Evolutionary conservation across 345 rosid genomes (phyloP), one percentile per base, ranked within the genome.

Genomic region (Stellera chamaejasme): DNA sequence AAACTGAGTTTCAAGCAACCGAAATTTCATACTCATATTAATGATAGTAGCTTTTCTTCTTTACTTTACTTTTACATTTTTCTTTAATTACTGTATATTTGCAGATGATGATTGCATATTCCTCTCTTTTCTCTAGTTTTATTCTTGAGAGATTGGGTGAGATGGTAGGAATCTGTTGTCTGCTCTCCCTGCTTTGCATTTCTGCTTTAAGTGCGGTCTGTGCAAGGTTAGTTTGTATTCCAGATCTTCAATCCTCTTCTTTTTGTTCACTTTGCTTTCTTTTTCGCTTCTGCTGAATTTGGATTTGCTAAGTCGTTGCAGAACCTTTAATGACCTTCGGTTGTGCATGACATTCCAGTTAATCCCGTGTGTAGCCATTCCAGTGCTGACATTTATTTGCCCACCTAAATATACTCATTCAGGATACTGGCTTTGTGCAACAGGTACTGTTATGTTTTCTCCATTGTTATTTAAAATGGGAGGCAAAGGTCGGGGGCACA

Each of bases 81-180:
- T 54, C 49, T 66, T 66, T 32, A 32, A 32, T 50, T 53, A 39
- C 43, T 61, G 25, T 39, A 59, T 46, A 57, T 62, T 57, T 73
- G 93, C 93, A 87, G 97, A 81, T 80, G 80, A 79, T 82, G 93
- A 76, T 82, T 64, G 93, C 96, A 43, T 84, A 78, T 78, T 75
- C 93, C 28, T 84, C 96, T 10, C 80, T 90, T 64, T 77, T 84
- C 81, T 87, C 95, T 62, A 75, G 87, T 79, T 84, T 87, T 78
- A 16, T 87, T 56, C 83, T 81, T 61, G 97, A 90, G 81, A 87
- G 93, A 71, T 81, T 77, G 54, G 96, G 90, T 46, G 76, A 75
- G 56, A 72, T 50, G 68, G 65, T 74, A 27, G 90, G 97, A 67
- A 52, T 82, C 10, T 66, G 77, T 58, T 82, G 82, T 75, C 70